Evolutionary conservation across 2,329 filamentous ascomycete genomes (phyloP), one percentile per base, ranked within the genome.

Genomic region (Botrytis galanthina): DNA sequence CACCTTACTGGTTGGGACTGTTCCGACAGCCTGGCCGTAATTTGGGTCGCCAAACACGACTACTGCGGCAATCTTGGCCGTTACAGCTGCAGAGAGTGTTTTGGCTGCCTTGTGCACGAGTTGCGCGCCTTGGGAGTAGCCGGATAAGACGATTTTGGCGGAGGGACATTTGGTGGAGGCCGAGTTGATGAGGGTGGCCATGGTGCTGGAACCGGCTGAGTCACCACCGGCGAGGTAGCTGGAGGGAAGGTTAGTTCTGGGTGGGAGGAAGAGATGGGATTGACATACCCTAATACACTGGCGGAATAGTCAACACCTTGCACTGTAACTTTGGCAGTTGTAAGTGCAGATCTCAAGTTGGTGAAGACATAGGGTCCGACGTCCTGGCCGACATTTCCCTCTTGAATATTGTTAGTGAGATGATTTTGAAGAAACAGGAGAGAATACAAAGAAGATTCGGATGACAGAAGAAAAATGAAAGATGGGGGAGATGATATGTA

Each of bases 31-130:
- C 20, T 72, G 26, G 1, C 71, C 71, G 26, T 39, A 82, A 76
- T 81, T 79, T 26, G 84, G 84, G 73, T 84, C 83, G 1, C 84
- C 84, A 72, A 83, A 86, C 8, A 85, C 80, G 0, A 84, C 83
- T 1, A 83, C 84, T 1, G 81, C 83, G 46, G 78, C 80, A 61
- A 85, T 81, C 75, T 78, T 79, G 4, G 74, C 73, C 20, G 79
- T 77, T 1, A 82, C 78, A 0, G 73, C 75, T 7, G 76, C 72
- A 5, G 78, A 75, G 0, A 84, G 75, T 0, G 77, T 74, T 46
- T 81, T 80, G 9, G 84, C 77, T 0, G 84, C 80, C 29, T 82
- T 82, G 62, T 84, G 82, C 5, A 85, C 83, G 29, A 86, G 77
- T 22, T 84, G 84, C 0, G 81, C 82, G 9, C 84, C 84, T 77